These are phyloP conservation scores for Tremellales sp. DNA, from an alignment of 1,284 basidiomycete species.

Conservation along the genomic window DNA sequence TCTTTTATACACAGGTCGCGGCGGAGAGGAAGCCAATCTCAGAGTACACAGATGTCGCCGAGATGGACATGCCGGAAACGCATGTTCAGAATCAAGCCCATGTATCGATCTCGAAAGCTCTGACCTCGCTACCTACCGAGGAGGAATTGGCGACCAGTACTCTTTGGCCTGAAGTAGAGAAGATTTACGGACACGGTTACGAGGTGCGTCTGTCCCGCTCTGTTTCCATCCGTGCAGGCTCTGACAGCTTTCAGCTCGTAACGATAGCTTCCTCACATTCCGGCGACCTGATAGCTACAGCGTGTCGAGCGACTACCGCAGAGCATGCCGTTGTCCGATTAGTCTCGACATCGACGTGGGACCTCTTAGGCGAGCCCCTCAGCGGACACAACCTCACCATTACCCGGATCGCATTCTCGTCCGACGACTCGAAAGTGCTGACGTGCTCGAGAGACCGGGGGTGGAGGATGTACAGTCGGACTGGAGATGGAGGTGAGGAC, in stretches of 20 bases:
- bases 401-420: conserved; percentile 83
- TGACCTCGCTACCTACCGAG: conserved; percentile 52
- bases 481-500: conserved; percentile 40
- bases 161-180: conserved; percentile 95
- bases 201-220: conserved; percentile 59
- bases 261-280: conserved; percentile 68
- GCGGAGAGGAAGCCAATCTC: neutral
- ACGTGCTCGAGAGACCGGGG: conserved; percentile 87
- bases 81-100: conserved; percentile 39
- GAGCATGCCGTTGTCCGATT: conserved; percentile 89
- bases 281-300: conserved; percentile 74
- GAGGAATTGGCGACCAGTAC: conserved; percentile 71
- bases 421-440: conserved; percentile 71
- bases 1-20: neutral
- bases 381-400: conserved; percentile 84
- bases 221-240: too few relatives aligned
- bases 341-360: conserved; percentile 68
- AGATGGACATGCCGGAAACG: conserved; percentile 22
- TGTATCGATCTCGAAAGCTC: conserved; percentile 43
- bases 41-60: conserved; percentile 21
- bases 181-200: conserved; percentile 96
- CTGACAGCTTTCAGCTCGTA: conserved; percentile 75
- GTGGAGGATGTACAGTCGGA: conserved; percentile 74
- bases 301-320: conserved; percentile 79
- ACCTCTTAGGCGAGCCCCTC: conserved; percentile 65